These are phyloP conservation scores for Aspergillus haitiensis DNA, from an alignment of 495 filamentous ascomycete genomes.

Conservation along the genomic window DNA sequence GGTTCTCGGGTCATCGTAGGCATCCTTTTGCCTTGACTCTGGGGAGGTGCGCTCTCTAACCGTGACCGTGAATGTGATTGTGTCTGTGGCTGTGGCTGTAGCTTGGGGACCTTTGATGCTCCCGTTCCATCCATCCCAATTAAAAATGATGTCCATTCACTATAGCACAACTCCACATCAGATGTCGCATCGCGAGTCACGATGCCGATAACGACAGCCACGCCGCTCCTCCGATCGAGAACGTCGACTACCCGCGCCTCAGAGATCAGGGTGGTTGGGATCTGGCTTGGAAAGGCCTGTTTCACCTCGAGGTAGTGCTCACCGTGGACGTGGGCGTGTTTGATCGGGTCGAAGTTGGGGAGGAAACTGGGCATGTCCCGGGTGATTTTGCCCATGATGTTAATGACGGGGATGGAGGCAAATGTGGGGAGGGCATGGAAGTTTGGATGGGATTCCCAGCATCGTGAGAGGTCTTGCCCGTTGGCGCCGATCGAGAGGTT, in stretches of 20 bases:
- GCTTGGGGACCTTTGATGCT: neutral
- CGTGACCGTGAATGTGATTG: too few species aligned
- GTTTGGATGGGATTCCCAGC: slow-evolving; percentile 9
- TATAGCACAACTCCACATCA: slow-evolving; percentile 2
- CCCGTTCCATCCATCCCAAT: slow-evolving; percentile 6
- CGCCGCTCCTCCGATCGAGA: neutral
- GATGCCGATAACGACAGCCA: neutral
- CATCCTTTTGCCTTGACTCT: neutral
- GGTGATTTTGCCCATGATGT: slow-evolving; percentile 11
- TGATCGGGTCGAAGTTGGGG: neutral
- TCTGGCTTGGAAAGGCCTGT: neutral
- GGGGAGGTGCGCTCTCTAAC: neutral
- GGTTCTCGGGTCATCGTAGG: neutral
- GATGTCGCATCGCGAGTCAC: neutral
- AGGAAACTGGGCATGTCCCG: slow-evolving; percentile 5
- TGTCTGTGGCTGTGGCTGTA: too few species aligned
- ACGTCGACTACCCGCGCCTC: neutral
- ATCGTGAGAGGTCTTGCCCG: slow-evolving; percentile 6
- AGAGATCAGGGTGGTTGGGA: neutral
- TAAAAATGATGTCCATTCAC: slow-evolving; percentile 14
- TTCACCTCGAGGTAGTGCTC: slow-evolving; percentile 5
- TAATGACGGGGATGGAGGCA: slow-evolving; percentile 1
- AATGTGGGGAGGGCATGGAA: slow-evolving; percentile 13
- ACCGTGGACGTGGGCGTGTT: slow-evolving; percentile 2
- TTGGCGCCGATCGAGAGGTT: slow-evolving; percentile 8